A percentile compares a stretch with the other conserved stretches of the same genome.
Evolutionary conservation across 306 rosid species (phyloP).

Genomic region (Psophocarpus tetragonolobus): DNA sequence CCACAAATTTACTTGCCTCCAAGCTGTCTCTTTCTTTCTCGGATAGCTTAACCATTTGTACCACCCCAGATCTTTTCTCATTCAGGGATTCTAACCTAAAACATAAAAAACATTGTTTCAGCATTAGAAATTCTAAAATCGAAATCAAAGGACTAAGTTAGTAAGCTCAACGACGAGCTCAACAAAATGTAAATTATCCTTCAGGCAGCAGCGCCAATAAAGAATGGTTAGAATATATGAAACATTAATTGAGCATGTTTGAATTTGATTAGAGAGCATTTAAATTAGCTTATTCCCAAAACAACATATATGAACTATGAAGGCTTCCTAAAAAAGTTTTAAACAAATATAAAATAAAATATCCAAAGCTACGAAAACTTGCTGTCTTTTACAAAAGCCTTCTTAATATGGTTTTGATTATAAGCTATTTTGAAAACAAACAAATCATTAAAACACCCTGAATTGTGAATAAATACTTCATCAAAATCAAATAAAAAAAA

Average conservation of each 20-base stretch:
- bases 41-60: constrained; percentile 96
- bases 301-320: not conserved
- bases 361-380: not conserved
- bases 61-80: constrained; percentile 90
- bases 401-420: not conserved
- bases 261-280: not conserved
- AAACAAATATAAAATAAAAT: not conserved
- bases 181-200: constrained; percentile 12
- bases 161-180: not conserved
- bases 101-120: constrained; percentile 34
- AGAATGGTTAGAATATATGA: not conserved
- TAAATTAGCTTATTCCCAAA: not conserved
- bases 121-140: constrained; percentile 9
- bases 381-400: not conserved
- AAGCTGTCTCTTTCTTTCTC: constrained; percentile 94
- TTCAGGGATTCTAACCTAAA: constrained; percentile 82
- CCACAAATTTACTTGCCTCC: constrained; percentile 65
- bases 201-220: not conserved
- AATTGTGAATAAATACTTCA: constrained; percentile 3
- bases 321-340: not conserved
- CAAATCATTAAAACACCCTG: not conserved
- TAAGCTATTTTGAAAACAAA: not conserved
- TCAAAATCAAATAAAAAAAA: constrained; percentile 8
- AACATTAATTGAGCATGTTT: not conserved
- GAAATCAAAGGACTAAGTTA: not conserved